These are phyloP conservation scores for Botrytis tulipae DNA, from an alignment of 2,329 filamentous ascomycete genomes.

Conservation along the genomic window DNA sequence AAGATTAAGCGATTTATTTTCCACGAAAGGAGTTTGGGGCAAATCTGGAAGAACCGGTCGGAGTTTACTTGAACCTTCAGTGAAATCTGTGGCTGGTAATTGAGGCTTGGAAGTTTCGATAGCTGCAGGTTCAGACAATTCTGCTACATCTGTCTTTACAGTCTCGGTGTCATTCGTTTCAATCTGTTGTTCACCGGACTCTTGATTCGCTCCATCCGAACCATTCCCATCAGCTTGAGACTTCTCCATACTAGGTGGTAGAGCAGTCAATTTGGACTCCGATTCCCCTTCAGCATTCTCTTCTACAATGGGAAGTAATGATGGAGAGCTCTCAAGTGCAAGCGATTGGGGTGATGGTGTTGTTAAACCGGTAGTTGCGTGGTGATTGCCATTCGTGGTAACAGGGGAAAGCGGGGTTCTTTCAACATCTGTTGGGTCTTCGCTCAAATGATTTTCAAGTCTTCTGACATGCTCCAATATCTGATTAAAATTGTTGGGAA, in stretches of 20 bases:
- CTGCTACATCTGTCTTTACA: neutral
- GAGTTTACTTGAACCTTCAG: neutral
- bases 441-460: constrained; percentile 30
- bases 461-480: constrained; percentile 32
- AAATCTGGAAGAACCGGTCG: constrained; percentile 6
- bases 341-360: constrained; percentile 23
- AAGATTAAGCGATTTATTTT: constrained; percentile 24
- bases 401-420: constrained; percentile 26
- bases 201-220: neutral
- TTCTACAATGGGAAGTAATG: constrained; percentile 32
- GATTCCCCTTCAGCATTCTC: constrained; percentile 28
- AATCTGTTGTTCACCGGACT: neutral
- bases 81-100: neutral
- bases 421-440: constrained; percentile 29
- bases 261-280: constrained; percentile 14
- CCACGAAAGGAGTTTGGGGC: constrained; percentile 25
- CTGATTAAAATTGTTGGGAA: constrained; percentile 33
- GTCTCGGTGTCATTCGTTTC: neutral
- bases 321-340: constrained; percentile 28
- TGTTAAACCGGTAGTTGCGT: constrained; percentile 9
- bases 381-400: constrained; percentile 23
- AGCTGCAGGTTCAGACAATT: neutral
- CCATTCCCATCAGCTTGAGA: neutral
- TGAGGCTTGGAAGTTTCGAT: neutral
- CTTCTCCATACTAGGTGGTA: constrained; percentile 12